Evolutionary conservation across 441 rosid genomes (phyloP).

Genomic region (Biscutella laevigata): DNA sequence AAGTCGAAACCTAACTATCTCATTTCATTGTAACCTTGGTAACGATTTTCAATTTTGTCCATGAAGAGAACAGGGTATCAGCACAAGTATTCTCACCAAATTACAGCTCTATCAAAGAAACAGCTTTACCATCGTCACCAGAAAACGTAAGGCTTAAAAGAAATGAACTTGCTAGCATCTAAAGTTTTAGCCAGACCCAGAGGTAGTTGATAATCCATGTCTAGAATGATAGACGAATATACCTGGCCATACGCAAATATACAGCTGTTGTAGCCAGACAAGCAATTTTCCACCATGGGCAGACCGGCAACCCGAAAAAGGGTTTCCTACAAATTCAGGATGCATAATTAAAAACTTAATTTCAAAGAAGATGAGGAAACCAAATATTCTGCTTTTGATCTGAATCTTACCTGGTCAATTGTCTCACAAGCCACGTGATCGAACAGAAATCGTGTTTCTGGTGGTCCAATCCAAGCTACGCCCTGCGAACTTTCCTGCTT

Average conservation of each 20-base stretch:
- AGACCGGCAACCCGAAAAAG: constrained; percentile 86
- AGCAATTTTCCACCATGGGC: constrained; percentile 95
- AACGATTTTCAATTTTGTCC: neutral
- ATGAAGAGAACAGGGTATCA: neutral
- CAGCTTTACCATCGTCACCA: neutral
- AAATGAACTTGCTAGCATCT: neutral
- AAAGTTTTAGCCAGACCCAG: neutral
- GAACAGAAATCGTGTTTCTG: constrained; percentile 78
- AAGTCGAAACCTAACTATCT: neutral
- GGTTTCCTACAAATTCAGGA: constrained; percentile 51
- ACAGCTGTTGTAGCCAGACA: constrained; percentile 97
- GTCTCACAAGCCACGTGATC: constrained; percentile 98
- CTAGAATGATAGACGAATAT: constrained; percentile 6
- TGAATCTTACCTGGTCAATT: constrained; percentile 68
- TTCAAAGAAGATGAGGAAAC: neutral
- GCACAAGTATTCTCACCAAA: neutral
- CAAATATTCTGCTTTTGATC: neutral
- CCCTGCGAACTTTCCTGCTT: constrained; percentile 85
- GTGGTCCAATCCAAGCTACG: constrained; percentile 81
- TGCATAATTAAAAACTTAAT: constrained; percentile 1
- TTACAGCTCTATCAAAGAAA: neutral
- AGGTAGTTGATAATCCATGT: neutral
- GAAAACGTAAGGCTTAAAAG: neutral
- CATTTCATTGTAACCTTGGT: neutral
- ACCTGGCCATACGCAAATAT: constrained; percentile 99